Percentiles rank a stretch among this genome's conserved stretches.
Evolutionary conservation across 75 land plant genomes (phyloP).

Genomic region (Chamaecyparis obtusa): DNA sequence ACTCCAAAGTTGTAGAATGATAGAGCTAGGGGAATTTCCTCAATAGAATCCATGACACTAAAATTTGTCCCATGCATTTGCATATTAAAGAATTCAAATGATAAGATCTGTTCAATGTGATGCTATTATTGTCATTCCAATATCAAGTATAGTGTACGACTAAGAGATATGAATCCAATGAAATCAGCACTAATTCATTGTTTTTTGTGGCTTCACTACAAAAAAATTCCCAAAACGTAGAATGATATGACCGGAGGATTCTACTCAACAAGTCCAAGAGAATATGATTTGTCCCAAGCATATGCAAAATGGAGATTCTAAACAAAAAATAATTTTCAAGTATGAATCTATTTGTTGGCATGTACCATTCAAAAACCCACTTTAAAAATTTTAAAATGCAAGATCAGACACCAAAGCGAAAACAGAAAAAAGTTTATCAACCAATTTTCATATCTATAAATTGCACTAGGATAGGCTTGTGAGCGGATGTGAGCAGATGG

Average conservation of each 20-base stretch:
- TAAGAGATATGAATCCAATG: background rate
- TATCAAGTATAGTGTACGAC: background rate
- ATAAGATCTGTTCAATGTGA: too few relatives aligned
- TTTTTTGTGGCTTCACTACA: background rate
- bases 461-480: background rate
- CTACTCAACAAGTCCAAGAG: background rate
- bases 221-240: background rate
- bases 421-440: background rate
- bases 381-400: background rate
- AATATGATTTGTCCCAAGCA: background rate
- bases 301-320: background rate
- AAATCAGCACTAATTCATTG: background rate
- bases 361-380: background rate
- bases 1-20: too few relatives aligned
- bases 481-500: background rate
- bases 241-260: background rate
- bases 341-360: background rate
- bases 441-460: background rate
- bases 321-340: background rate
- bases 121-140: background rate
- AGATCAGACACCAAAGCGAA: background rate
- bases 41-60: background rate
- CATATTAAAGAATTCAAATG: background rate
- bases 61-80: background rate
- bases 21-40: background rate